Base-by-base conservation (phyloP, 2,329 filamentous ascomycete genomes). In the Mycogone perniciosa region DNA sequence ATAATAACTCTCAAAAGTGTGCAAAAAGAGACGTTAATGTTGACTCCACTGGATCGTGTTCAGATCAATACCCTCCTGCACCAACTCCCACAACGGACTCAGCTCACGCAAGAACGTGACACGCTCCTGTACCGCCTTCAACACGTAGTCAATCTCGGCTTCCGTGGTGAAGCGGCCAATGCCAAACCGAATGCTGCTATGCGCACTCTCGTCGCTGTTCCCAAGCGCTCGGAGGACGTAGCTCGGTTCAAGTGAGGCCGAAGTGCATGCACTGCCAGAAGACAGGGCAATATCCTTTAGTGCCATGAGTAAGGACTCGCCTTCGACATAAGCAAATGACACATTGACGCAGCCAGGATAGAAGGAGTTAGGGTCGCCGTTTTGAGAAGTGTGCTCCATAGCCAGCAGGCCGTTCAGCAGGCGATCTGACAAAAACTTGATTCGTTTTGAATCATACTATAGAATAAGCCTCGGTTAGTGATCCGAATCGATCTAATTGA, bases 31-130 rank as follows among this genome's bases (percentile, higher is more conserved):
- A 11, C 27, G 33, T 80, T 76, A 97, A 71, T 99, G 93, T 75
- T 96, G 91, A 67, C 88, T 95, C 93, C 93, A 99, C 72, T 99
- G 86, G 63, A 99, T 99, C 40, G 89, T 96, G 71, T 95, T 88
- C 59, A 99, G 74, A 65, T 96, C 93, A 57, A 99, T 82, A 11
- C 93, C 93, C 69, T 99, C 93, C 72, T 99, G 93, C 9, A 99
- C 93, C 57, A 99, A 73, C 72, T 99, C 93, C 93, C 93, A 99
- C 51, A 99, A 74, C 37, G 93, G 93, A 67, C 91, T 96, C 59
- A 99, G 76, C 73, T 99, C 93, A 61, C 93, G 83, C 62, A 99
- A 75, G 77, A 97, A 97, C 11, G 83, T 86, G 40, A 99, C 93
- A 47, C 93, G 82, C 66, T 95, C 89, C 67, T 81, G 81, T 1